These are phyloP conservation scores for Annulohypoxylon moriforme DNA, from an alignment of 495 filamentous ascomycete species.

Conservation along the genomic window DNA sequence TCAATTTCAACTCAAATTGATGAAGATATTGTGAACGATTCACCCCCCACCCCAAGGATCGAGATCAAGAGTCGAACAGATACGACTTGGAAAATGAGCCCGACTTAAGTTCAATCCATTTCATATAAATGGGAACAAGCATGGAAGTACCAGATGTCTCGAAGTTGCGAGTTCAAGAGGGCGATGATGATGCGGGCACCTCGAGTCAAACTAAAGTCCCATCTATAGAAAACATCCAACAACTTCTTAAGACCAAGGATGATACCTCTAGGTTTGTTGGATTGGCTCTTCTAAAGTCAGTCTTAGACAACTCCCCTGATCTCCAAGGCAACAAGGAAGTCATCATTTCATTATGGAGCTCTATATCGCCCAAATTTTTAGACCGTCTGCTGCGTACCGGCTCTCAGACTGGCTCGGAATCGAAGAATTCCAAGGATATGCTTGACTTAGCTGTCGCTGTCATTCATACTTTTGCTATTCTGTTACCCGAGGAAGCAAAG, in stretches of 20 bases:
- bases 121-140: constrained; percentile 22
- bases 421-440: constrained; percentile 64
- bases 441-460: constrained; percentile 69
- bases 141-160: constrained; percentile 43
- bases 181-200: not conserved
- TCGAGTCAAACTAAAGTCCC: constrained; percentile 13
- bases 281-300: constrained; percentile 69
- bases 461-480: constrained; percentile 65
- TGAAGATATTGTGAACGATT: not conserved
- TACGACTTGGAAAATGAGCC: not conserved
- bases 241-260: constrained; percentile 65
- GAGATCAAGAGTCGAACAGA: not conserved
- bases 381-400: constrained; percentile 68
- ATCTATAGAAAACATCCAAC: constrained; percentile 55
- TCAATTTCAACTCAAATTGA: not conserved
- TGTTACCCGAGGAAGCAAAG: constrained; percentile 60
- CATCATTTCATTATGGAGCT: constrained; percentile 61
- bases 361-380: constrained; percentile 67
- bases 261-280: constrained; percentile 75
- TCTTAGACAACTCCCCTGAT: constrained; percentile 66
- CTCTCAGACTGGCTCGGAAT: constrained; percentile 40
- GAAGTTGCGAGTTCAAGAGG: constrained; percentile 6
- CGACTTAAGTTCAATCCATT: constrained; percentile 1
- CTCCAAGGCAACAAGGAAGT: constrained; percentile 53
- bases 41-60: not conserved